Percentiles rank a stretch among this genome's conserved stretches.
Evolutionary conservation across 371 early-diverging fungal genomes (phyloP).

Genomic region (Mortierella sp.): DNA sequence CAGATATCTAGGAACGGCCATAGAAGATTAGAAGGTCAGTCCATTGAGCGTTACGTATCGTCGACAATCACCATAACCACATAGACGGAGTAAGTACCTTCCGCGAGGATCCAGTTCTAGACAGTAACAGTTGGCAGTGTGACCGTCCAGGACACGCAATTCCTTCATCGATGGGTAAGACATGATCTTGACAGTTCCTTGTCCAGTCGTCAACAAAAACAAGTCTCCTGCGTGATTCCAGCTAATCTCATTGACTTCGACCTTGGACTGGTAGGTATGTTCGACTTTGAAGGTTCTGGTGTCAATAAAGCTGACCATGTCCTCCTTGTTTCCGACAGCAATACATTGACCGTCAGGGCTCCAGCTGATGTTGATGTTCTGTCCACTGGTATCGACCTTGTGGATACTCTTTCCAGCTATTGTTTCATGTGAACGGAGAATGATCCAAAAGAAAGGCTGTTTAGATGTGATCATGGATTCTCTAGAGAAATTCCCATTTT

Average conservation of each 20-base stretch:
- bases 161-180: conserved; percentile 73
- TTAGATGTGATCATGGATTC: background rate
- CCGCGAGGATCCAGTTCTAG: conserved; percentile 86
- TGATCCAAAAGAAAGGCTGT: background rate
- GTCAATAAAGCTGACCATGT: conserved; percentile 84
- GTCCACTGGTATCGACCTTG: conserved; percentile 79
- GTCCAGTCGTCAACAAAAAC: conserved; percentile 86
- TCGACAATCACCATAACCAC: background rate
- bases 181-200: conserved; percentile 79
- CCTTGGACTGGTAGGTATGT: conserved; percentile 37
- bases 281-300: conserved; percentile 59
- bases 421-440: too few species aligned
- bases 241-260: conserved; percentile 82
- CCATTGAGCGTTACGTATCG: background rate
- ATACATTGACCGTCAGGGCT: conserved; percentile 84
- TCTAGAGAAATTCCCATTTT: background rate
- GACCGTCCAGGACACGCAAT: conserved; percentile 74
- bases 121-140: conserved; percentile 89
- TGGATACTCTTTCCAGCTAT: conserved; percentile 75
- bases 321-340: conserved; percentile 90
- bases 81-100: conserved; percentile 53
- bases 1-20: conserved; percentile 61
- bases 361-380: conserved; percentile 92
- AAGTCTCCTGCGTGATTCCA: conserved; percentile 86
- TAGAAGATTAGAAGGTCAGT: background rate